Percentiles rank a stretch among this genome's conserved stretches.
These are phyloP conservation scores for Vickermania ingenoplastis DNA, from an alignment of 208 protist genomes.

Conservation along the genomic window DNA sequence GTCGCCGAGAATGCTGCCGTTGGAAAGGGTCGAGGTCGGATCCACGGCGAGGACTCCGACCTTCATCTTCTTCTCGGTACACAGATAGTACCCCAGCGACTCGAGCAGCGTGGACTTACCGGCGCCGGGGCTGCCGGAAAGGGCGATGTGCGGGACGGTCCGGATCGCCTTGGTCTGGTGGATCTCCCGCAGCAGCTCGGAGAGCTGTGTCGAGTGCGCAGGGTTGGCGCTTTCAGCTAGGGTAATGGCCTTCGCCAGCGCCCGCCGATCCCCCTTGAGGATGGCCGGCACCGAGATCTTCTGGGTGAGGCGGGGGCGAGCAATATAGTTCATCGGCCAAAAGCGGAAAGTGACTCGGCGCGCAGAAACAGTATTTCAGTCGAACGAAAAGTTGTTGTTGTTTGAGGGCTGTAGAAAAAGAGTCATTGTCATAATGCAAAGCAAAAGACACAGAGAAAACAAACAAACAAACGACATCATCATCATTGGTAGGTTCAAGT, in stretches of 20 bases:
- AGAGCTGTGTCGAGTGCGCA: constrained; percentile 18
- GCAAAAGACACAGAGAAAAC: too few relatives aligned
- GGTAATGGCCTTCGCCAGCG: constrained; percentile 64
- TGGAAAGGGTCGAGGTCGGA: constrained; percentile 75
- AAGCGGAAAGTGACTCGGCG: neutral
- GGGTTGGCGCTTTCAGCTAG: constrained; percentile 42
- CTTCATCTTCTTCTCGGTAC: constrained; percentile 21
- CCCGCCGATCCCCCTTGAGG: constrained; percentile 28
- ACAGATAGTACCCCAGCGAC: constrained; percentile 49
- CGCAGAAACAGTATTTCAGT: neutral
- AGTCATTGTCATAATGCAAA: too few relatives aligned
- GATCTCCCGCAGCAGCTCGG: constrained; percentile 30
- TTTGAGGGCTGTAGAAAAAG: neutral
- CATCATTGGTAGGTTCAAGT: too few relatives aligned
- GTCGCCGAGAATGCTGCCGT: constrained; percentile 93
- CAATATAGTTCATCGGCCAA: constrained; percentile 18
- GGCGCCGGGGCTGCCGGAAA: constrained; percentile 91
- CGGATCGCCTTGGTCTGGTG: constrained; percentile 16
- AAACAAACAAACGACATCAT: too few relatives aligned
- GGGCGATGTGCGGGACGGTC: constrained; percentile 63
- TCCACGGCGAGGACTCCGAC: constrained; percentile 90
- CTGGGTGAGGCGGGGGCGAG: constrained; percentile 10
- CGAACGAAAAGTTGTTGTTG: neutral
- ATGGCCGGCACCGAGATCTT: constrained; percentile 22
- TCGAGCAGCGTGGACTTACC: constrained; percentile 95